These are phyloP conservation scores for Solanum bukasovii DNA, from an alignment of 257 asterid species.

Conservation along the genomic window DNA sequence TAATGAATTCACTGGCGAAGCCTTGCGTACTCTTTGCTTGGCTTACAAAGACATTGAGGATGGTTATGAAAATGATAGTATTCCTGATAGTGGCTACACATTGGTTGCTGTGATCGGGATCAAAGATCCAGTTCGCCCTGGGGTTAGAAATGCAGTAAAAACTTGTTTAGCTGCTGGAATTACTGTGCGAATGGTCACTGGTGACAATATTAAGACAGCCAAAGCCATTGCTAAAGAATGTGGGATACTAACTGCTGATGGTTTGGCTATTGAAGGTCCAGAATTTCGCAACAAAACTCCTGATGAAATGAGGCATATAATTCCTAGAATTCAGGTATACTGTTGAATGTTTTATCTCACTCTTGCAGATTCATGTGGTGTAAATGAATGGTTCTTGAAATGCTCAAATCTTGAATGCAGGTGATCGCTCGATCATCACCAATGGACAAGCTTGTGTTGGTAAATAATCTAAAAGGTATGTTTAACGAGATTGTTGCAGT, in stretches of 20 bases:
- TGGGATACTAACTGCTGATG: constrained; percentile 62
- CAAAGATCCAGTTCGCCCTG: constrained; percentile 71
- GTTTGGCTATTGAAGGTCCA: constrained; percentile 65
- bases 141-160: constrained; percentile 65
- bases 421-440: constrained; percentile 74
- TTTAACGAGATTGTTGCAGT: constrained; percentile 66
- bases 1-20: constrained; percentile 46
- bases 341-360: background rate
- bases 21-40: constrained; percentile 65
- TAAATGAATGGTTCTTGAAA: background rate
- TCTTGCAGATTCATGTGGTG: background rate
- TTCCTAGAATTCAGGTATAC: constrained; percentile 63
- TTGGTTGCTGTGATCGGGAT: constrained; percentile 65
- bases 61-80: constrained; percentile 6
- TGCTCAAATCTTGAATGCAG: constrained; percentile 10
- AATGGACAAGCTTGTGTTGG: constrained; percentile 66
- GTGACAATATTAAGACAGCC: constrained; percentile 77
- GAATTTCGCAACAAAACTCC: constrained; percentile 47
- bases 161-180: constrained; percentile 75
- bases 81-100: constrained; percentile 49
- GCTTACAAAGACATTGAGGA: constrained; percentile 41
- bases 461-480: constrained; percentile 47
- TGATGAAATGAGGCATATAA: constrained; percentile 46
- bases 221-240: constrained; percentile 82
- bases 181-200: constrained; percentile 70